These are phyloP conservation scores for Naganishia antarctica DNA, from an alignment of 768 basidiomycete genomes.

Conservation along the genomic window DNA sequence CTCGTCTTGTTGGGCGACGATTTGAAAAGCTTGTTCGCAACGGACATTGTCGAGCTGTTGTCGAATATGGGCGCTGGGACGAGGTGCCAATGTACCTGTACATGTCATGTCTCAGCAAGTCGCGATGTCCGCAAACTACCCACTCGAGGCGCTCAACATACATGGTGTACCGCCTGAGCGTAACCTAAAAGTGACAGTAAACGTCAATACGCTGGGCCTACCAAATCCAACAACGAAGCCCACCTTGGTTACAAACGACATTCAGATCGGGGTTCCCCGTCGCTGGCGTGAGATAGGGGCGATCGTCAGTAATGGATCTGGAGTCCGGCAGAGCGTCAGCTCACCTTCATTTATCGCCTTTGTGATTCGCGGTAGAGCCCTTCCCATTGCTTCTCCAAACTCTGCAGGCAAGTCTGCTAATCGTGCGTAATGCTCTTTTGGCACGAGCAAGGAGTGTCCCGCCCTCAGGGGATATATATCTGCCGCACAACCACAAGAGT, in stretches of 20 bases:
- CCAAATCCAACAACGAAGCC: background rate
- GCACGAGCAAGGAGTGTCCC: conserved; percentile 30
- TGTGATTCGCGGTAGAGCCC: conserved; percentile 26
- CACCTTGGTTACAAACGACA: conserved; percentile 33
- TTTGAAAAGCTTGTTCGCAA: conserved; percentile 3
- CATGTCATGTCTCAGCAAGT: no score
- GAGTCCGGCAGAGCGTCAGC: background rate
- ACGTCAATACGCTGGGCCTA: background rate
- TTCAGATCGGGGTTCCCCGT: conserved; percentile 30
- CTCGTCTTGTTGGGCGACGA: background rate
- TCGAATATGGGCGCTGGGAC: conserved; percentile 30
- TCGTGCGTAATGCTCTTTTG: conserved; percentile 26
- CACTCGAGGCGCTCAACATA: background rate
- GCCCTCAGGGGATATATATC: conserved; percentile 30
- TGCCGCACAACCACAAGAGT: no score
- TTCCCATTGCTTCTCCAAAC: conserved; percentile 27
- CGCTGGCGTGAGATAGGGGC: conserved; percentile 13
- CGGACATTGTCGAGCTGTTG: conserved; percentile 9
- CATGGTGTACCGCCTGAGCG: conserved; percentile 29
- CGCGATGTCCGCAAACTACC: no score
- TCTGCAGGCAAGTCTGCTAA: conserved; percentile 24
- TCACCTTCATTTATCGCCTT: conserved; percentile 29
- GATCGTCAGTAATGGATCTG: background rate
- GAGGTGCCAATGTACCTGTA: conserved; percentile 31
- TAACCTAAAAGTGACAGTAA: conserved; percentile 9